Evolutionary conservation across 179 eudicot genomes (phyloP), one percentile per base, ranked within the genome.

Genomic region (Amaranthus tricolor): DNA sequence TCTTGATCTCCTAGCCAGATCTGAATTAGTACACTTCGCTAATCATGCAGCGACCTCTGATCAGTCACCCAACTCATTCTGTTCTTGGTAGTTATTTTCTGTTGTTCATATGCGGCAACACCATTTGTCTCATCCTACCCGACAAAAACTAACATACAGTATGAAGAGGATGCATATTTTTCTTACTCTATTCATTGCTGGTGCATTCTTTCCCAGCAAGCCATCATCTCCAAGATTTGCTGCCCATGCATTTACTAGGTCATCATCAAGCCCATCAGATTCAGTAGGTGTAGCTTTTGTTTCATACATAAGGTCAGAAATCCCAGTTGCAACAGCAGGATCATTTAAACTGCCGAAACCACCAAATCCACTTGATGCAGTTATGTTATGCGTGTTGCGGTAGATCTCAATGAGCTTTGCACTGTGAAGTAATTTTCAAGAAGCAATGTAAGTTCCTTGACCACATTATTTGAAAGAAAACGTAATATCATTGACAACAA

Each of bases 211-310:
- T 77, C 90, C 96, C 87, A 89, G 80, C 80, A 92, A 84, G 73
- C 89, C 97, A 87, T 94, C 98, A 85, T 95, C 99, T 52, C 94
- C 99, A 74, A 95, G 99, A 79, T 87, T 89, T 15, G 96, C 86
- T 66, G 99, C 99, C 99, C 99, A 95, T 61, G 89, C 90, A 82
- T 95, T 95, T 55, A 93, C 99, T 74, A 95, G 90, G 82, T 95
- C 99, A 84, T 93, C 97, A 83, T 95, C 99, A 71, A 95, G 88
- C 31, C 85, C 78, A 78, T 89, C 94, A 68, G 91, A 80, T 75
- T 88, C 86, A 74, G 74, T 66, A 79, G 87, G 80, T 62, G 83
- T 68, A 49, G 78, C 80, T 72, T 81, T 83, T 48, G 83, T 74
- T 86, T 93, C 99, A 84, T 95, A 95, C 58, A 95, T 85, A 78